Evolutionary conservation across 768 basidiomycete genomes (phyloP).

Genomic region (Sutorius australiensis): DNA sequence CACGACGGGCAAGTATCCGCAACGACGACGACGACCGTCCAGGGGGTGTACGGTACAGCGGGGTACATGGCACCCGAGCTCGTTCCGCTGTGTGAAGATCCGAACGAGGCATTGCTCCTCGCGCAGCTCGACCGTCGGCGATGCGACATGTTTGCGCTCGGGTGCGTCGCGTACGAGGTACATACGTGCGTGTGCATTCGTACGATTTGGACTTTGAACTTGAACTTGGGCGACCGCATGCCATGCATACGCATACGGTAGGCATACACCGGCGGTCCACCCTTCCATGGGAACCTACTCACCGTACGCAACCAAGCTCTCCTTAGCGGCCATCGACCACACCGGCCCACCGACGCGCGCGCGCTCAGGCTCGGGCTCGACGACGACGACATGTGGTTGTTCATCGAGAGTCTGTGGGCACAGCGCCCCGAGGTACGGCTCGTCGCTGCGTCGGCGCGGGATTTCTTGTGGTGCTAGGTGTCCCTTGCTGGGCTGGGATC

Average conservation of each 20-base stretch:
- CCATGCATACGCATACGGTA: conserved; percentile 2
- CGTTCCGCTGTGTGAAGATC: conserved; percentile 6
- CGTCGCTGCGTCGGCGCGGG: conserved; percentile 20
- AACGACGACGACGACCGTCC: conserved; percentile 6
- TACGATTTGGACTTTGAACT: no score
- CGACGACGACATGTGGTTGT: conserved; percentile 31
- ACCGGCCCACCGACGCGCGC: conserved; percentile 14
- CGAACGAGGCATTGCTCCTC: conserved; percentile 8
- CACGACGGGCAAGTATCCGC: conserved; percentile 16
- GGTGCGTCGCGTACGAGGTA: conserved; percentile 35
- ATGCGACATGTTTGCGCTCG: conserved; percentile 36
- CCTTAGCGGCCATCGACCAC: conserved; percentile 12
- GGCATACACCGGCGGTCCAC: conserved; percentile 29
- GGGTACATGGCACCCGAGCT: conserved; percentile 31
- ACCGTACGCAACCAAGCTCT: conserved; percentile 16
- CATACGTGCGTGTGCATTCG: no score
- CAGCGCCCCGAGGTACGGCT: conserved; percentile 26
- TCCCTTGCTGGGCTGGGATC: neutral
- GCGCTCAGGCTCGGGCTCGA: conserved; percentile 23
- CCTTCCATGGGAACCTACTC: conserved; percentile 20
- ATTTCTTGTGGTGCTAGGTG: conserved; percentile 20
- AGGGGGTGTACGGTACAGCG: conserved; percentile 19
- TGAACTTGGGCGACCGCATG: no score
- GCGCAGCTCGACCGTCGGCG: conserved; percentile 24
- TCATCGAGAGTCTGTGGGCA: conserved; percentile 29